These are phyloP conservation scores for Cercospora sp. DNA, from an alignment of 2,329 filamentous ascomycete genomes.

Conservation along the genomic window DNA sequence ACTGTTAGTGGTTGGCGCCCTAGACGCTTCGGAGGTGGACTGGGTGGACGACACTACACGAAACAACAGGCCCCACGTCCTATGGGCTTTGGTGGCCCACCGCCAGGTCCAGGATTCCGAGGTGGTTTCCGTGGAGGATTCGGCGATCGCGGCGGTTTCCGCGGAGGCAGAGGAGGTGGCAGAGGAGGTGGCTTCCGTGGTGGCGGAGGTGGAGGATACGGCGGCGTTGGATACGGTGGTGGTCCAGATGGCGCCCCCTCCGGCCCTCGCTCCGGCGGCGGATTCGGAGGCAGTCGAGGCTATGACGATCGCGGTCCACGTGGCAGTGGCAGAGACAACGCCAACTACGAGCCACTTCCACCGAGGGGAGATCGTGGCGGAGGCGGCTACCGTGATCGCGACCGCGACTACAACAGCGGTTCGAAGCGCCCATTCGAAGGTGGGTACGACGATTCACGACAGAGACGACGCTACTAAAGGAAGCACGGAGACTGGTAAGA, in stretches of 20 bases:
- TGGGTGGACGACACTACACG: constrained; percentile 91
- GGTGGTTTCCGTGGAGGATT: constrained; percentile 60
- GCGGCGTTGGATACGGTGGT: constrained; percentile 46
- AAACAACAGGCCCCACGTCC: constrained; percentile 69
- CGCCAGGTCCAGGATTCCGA: constrained; percentile 56
- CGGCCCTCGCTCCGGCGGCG: constrained; percentile 46
- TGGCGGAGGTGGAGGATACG: constrained; percentile 31
- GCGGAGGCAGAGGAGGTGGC: constrained; percentile 52
- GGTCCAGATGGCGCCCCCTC: constrained; percentile 52
- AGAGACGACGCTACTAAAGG: constrained; percentile 59
- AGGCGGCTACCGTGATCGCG: constrained; percentile 45
- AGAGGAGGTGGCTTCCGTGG: constrained; percentile 49
- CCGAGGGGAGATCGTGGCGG: constrained; percentile 60
- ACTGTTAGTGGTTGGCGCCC: constrained; percentile 94
- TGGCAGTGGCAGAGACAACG: constrained; percentile 55
- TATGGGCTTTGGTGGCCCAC: constrained; percentile 58
- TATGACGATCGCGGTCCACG: constrained; percentile 34
- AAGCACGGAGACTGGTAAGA: constrained; percentile 27
- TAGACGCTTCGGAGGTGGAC: constrained; percentile 83
- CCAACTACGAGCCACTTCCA: constrained; percentile 82
- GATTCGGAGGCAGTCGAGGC: constrained; percentile 39
- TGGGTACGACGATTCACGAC: constrained; percentile 72
- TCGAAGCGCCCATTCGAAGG: constrained; percentile 68
- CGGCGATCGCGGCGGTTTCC: constrained; percentile 53
- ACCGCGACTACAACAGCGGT: constrained; percentile 52